Evolutionary conservation across 1,284 basidiomycete species (phyloP).

Genomic region (Hemileia vastatrix): DNA sequence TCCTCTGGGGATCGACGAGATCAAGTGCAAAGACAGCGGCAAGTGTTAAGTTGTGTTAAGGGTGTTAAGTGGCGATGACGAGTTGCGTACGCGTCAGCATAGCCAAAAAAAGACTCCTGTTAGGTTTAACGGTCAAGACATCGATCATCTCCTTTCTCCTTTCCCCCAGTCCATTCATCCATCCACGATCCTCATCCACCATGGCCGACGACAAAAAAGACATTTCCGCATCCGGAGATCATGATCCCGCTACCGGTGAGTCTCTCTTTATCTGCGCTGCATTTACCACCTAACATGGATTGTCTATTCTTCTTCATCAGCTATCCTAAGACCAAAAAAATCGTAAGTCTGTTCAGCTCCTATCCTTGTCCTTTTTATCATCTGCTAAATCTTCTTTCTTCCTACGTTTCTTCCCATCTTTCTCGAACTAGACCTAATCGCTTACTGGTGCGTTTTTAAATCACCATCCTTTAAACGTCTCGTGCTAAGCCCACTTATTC

Average conservation of each 20-base stretch:
- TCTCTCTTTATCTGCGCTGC: neutral
- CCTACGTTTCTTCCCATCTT: neutral
- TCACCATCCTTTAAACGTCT: neutral
- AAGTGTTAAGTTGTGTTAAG: too few relatives aligned
- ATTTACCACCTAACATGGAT: neutral
- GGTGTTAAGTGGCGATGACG: too few relatives aligned
- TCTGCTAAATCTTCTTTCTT: neutral
- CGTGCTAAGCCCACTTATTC: neutral
- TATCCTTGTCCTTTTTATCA: neutral
- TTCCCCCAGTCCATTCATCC: too few relatives aligned
- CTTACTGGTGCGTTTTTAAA: constrained; percentile 19
- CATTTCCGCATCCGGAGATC: constrained; percentile 1
- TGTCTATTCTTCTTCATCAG: neutral
- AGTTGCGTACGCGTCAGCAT: too few relatives aligned
- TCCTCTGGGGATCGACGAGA: too few relatives aligned
- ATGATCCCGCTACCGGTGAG: constrained; percentile 20
- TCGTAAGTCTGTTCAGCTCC: constrained; percentile 9
- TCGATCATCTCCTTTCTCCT: too few relatives aligned
- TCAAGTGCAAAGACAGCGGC: too few relatives aligned
- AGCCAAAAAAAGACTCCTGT: too few relatives aligned
- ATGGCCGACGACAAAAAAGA: constrained; percentile 24
- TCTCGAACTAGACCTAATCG: constrained; percentile 16
- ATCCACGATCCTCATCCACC: too few relatives aligned
- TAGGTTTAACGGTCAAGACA: too few relatives aligned
- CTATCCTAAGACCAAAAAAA: constrained; percentile 21